These are phyloP conservation scores for Chaetomiaceae sp. DNA, from an alignment of 2,329 filamentous ascomycete genomes.

Conservation along the genomic window DNA sequence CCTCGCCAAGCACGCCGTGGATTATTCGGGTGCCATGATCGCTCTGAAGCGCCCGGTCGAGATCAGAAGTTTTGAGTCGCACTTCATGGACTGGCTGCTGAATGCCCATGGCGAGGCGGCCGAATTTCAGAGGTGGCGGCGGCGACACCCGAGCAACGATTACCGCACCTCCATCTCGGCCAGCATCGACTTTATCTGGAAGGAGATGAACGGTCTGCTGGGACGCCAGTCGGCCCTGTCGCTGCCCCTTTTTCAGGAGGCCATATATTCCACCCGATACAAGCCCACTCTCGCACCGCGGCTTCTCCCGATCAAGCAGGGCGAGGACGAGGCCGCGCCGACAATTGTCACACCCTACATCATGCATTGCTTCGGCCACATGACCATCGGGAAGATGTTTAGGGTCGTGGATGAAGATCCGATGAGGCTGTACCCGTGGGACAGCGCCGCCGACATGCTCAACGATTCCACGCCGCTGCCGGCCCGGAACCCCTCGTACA, in stretches of 20 bases:
- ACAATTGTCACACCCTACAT: conserved; percentile 71
- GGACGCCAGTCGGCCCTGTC: conserved; percentile 22
- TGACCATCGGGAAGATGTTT: conserved; percentile 56
- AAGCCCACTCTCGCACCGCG: conserved; percentile 2
- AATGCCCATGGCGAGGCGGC: conserved; percentile 38
- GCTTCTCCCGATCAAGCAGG: conserved; percentile 5
- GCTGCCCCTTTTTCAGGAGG: conserved; percentile 49
- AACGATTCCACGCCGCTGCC: background rate
- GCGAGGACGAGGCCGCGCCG: conserved; percentile 18
- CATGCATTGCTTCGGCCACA: conserved; percentile 56
- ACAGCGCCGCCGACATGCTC: background rate
- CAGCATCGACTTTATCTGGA: conserved; percentile 59
- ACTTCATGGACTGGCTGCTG: conserved; percentile 56
- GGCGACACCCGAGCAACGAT: conserved; percentile 45
- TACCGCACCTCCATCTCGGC: conserved; percentile 58
- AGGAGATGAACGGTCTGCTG: conserved; percentile 54
- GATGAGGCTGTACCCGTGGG: no score
- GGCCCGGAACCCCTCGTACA: background rate
- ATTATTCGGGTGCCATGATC: conserved; percentile 49
- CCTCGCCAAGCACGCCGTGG: conserved; percentile 66
- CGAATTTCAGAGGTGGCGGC: conserved; percentile 52
- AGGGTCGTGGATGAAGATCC: background rate
- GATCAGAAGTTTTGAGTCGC: conserved; percentile 50
- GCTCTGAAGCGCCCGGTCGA: conserved; percentile 35
- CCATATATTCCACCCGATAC: conserved; percentile 36